Evolutionary conservation across 2,329 filamentous ascomycete genomes (phyloP).

Genomic region (Cryphonectria radicalis): DNA sequence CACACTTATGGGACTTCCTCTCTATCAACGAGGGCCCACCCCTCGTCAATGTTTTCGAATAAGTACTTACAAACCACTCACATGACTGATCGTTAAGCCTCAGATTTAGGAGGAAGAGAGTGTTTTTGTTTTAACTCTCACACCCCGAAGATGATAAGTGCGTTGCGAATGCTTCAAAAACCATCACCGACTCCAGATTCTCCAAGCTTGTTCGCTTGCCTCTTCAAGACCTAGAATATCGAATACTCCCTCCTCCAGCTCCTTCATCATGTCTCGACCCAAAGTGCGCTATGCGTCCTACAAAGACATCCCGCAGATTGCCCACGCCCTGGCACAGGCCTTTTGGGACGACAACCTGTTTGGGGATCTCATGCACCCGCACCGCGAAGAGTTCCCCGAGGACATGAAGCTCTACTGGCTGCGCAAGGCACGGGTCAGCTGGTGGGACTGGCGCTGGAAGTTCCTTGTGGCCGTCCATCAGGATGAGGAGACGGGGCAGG

Average conservation of each 20-base stretch:
- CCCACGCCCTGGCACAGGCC: conserved; percentile 37
- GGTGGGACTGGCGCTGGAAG: conserved; percentile 37
- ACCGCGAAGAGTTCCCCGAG: conserved; percentile 38
- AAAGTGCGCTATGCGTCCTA: conserved; percentile 30
- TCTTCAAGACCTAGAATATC: neutral
- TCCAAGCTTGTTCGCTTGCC: neutral
- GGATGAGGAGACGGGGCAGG: conserved; percentile 21
- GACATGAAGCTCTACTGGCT: conserved; percentile 41
- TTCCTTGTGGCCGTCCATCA: conserved; percentile 36
- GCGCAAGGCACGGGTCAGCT: conserved; percentile 35
- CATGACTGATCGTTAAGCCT: neutral
- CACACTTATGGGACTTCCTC: neutral
- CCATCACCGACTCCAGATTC: neutral
- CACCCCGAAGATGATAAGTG: neutral
- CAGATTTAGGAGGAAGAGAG: neutral
- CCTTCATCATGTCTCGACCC: conserved; percentile 27
- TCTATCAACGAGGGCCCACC: neutral
- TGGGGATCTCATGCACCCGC: conserved; percentile 41
- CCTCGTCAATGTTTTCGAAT: neutral
- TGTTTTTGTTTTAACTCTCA: neutral
- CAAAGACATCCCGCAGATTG: conserved; percentile 36
- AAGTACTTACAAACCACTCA: neutral
- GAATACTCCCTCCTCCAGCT: neutral
- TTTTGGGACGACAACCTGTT: conserved; percentile 43
- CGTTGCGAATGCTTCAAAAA: neutral